phyloP scores from a whole-genome alignment of 306 rosid genomes.

The Vigna unguiculata region DNA sequence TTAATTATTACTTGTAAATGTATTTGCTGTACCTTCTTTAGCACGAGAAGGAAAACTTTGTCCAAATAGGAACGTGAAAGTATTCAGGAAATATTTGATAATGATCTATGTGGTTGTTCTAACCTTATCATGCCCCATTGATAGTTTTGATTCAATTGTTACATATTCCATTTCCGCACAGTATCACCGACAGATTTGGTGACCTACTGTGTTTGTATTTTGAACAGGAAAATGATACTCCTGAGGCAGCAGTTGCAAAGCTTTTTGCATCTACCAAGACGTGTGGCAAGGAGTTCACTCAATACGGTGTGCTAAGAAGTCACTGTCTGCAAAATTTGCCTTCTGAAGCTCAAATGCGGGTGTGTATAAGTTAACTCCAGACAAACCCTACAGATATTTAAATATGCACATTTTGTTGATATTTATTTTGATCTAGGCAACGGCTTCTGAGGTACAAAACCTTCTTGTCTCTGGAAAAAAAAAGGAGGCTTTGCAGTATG shows the following conservation, averaged over 20 bases:
- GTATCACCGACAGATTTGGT: conserved; percentile 29
- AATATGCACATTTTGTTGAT: conserved; percentile 33
- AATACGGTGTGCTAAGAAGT: conserved; percentile 60
- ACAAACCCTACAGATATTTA: neutral
- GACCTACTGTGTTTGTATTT: conserved; percentile 23
- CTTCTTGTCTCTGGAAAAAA: conserved; percentile 89
- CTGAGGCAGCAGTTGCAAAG: conserved; percentile 81
- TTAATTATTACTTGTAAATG: no score
- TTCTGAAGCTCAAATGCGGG: conserved; percentile 87
- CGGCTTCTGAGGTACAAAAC: conserved; percentile 92
- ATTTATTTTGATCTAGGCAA: conserved; percentile 66
- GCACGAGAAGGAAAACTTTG: neutral
- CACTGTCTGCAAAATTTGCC: conserved; percentile 79
- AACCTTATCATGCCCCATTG: conserved; percentile 6
- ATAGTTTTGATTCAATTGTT: conserved; percentile 19
- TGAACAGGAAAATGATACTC: conserved; percentile 75
- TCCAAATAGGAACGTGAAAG: neutral
- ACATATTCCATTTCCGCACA: conserved; percentile 7
- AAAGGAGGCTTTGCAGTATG: conserved; percentile 86
- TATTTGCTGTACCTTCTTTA: no score
- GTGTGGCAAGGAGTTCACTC: conserved; percentile 54
- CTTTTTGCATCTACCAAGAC: conserved; percentile 82
- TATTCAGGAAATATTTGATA: no score
- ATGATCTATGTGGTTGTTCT: neutral
- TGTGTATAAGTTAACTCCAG: conserved; percentile 42